Percentiles rank a stretch among this genome's conserved stretches.
Conservation (phyloP, 2,329 filamentous ascomycete species). For the Aspergillus fumigatus region DNA sequence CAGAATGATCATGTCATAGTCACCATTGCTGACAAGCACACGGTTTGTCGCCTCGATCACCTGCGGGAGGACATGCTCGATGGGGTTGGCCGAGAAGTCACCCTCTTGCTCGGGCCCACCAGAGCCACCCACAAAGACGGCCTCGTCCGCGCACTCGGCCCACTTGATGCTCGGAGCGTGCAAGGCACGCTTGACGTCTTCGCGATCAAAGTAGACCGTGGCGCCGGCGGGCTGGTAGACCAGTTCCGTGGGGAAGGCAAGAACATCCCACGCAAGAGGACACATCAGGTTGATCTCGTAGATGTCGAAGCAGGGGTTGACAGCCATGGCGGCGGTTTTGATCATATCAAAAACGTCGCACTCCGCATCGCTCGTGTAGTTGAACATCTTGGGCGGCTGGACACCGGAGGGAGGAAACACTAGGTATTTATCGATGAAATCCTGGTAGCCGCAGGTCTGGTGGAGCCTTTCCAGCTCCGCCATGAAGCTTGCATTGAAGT, state of each 20-base stretch:
- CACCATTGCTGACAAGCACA: slow-evolving; percentile 70
- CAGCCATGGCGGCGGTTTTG: slow-evolving; percentile 46
- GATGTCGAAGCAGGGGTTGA: slow-evolving; percentile 76
- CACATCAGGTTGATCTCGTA: slow-evolving; percentile 72
- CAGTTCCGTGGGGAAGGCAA: slow-evolving; percentile 55
- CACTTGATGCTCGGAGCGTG: slow-evolving; percentile 47
- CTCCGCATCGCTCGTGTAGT: slow-evolving; percentile 34
- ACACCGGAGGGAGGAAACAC: slow-evolving; percentile 43
- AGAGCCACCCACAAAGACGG: slow-evolving; percentile 43
- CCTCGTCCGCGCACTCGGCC: slow-evolving; percentile 31
- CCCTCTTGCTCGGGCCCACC: slow-evolving; percentile 34
- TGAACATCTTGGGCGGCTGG: slow-evolving; percentile 58
- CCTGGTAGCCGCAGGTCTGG: slow-evolving; percentile 44
- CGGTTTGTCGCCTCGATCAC: slow-evolving; percentile 56
- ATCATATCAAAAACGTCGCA: slow-evolving; percentile 60
- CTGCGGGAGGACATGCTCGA: slow-evolving; percentile 46
- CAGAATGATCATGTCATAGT: slow-evolving; percentile 66
- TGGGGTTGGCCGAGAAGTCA: slow-evolving; percentile 47
- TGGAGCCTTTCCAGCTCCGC: slow-evolving; percentile 38
- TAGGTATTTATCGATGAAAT: slow-evolving; percentile 48
- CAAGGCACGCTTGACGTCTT: slow-evolving; percentile 64
- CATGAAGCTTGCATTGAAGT: slow-evolving; percentile 43
- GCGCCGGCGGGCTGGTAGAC: slow-evolving; percentile 60
- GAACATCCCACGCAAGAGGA: slow-evolving; percentile 63
- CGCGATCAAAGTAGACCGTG: slow-evolving; percentile 64